These are phyloP conservation scores for Populus pruinosa DNA, from an alignment of 345 rosid species.

Conservation along the genomic window DNA sequence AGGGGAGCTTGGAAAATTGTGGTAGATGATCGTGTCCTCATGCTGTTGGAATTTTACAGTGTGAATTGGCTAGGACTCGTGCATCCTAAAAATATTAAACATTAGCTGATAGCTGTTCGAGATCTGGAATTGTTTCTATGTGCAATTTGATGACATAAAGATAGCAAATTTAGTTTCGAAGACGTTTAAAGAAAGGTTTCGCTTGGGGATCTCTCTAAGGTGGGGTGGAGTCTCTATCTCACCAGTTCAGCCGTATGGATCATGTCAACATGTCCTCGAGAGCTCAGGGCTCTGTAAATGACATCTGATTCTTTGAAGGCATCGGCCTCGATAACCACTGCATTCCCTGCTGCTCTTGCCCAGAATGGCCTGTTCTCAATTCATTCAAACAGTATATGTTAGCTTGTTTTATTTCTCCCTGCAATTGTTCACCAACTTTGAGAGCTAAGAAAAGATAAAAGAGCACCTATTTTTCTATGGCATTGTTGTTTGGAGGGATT, in stretches of 20 bases:
- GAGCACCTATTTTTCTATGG: not conserved
- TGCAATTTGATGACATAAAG: not conserved
- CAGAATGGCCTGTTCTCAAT: slow-evolving; percentile 62
- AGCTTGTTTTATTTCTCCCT: not conserved
- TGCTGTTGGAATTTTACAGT: too few species aligned
- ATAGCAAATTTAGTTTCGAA: not conserved
- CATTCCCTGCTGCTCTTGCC: slow-evolving; percentile 70
- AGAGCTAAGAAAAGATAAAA: not conserved
- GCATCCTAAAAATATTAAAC: not conserved
- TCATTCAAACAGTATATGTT: not conserved
- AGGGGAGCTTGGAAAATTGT: too few species aligned
- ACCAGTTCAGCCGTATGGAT: slow-evolving; percentile 88
- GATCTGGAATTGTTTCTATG: not conserved
- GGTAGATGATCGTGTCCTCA: too few species aligned
- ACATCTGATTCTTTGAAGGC: slow-evolving; percentile 95
- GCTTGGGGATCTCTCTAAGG: not conserved
- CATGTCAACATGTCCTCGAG: slow-evolving; percentile 74
- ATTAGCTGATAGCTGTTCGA: not conserved
- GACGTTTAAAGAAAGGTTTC: not conserved
- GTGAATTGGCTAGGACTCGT: not conserved
- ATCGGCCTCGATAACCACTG: slow-evolving; percentile 87
- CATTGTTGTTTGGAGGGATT: not conserved
- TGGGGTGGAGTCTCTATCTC: not conserved
- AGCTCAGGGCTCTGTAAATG: slow-evolving; percentile 71
- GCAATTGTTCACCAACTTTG: not conserved